Evolutionary conservation across 176 grass and related monocot genomes (phyloP), one percentile per base, ranked within the genome.

Genomic region (Pontederia crassipes): DNA sequence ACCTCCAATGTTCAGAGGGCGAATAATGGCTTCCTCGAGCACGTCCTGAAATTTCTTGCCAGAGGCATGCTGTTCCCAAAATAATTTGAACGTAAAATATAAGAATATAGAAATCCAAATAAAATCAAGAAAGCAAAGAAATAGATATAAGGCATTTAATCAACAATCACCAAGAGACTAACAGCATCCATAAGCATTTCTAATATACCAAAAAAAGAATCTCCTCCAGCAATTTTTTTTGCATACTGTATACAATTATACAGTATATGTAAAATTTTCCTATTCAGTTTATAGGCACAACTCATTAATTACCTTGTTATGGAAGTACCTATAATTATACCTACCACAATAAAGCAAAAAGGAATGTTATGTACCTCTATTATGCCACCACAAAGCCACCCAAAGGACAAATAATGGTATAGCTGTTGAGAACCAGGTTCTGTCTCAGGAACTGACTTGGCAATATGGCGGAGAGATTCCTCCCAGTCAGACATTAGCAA

Each of bases 401-500:
- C 93, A 71, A 97, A 97, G 49, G 93, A 97, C 52, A 97, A 74
- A 29, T 88, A 97, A 52, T 97, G 93, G 71, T 97, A 97, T 53
- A 83, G 62, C 69, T 97, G 93, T 17, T 78, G 57, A 4, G 79
- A 91, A 80, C 87, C 93, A 58, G 87, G 93, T 64, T 97, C 87
- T 12, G 71, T 92, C 64, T 91, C 84, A 74, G 87, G 79, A 58
- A 74, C 45, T 81, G 73, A 79, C 32, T 57, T 75, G 40, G 77
- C 57, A 70, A 85, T 74, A 61, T 64, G 79, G 20, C 57, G 71
- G 50, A 92, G 72, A 72, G 82, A 77, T 61, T 88, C 81, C 69
- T 88, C 93, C 93, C 93, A 97, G 57, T 97, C 84, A 49, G 84
- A 97, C 77, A 97, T 32, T 46, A 79, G 74, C 55, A 92, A 55